A percentile compares a stretch with the other conserved stretches of the same genome.
Conservation (phyloP, 192 early-diverging fungal genomes). For the Nowakowskiella sp. region DNA sequence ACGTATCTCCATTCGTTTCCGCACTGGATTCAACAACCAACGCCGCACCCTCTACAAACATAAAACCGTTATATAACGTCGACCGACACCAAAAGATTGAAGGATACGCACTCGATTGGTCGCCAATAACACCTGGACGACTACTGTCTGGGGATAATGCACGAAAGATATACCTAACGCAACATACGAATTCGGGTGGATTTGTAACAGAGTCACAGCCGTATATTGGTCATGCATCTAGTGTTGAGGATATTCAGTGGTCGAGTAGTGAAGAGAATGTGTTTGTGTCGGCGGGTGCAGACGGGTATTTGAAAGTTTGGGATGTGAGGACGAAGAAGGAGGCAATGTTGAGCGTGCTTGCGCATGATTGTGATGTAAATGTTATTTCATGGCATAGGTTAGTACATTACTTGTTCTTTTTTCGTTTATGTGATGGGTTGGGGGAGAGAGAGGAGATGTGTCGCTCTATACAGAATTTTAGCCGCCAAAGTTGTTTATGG, state of each 20-base stretch:
- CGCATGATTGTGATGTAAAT: slow-evolving; percentile 86
- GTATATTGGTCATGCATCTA: slow-evolving; percentile 75
- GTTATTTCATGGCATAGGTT: slow-evolving; percentile 93
- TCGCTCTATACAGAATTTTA: slow-evolving; percentile 7
- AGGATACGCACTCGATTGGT: slow-evolving; percentile 97
- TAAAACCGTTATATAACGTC: slow-evolving; percentile 72
- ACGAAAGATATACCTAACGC: slow-evolving; percentile 76
- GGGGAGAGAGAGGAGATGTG: slow-evolving; percentile 1
- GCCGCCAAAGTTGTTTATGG: slow-evolving; percentile 8
- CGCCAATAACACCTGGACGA: slow-evolving; percentile 39
- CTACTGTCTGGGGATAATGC: slow-evolving; percentile 82
- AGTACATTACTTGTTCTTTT: slow-evolving; percentile 8
- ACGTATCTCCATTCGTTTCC: slow-evolving; percentile 65
- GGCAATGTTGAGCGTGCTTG: slow-evolving; percentile 67
- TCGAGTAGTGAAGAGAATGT: slow-evolving; percentile 80
- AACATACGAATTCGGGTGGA: slow-evolving; percentile 47
- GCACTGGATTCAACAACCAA: slow-evolving; percentile 83
- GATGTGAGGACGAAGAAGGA: slow-evolving; percentile 75
- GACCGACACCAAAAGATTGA: slow-evolving; percentile 75
- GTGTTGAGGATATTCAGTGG: slow-evolving; percentile 97
- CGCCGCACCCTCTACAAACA: slow-evolving; percentile 44
- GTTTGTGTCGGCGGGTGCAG: slow-evolving; percentile 87
- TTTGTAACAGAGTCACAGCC: slow-evolving; percentile 67
- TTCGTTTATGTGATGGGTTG: not conserved
- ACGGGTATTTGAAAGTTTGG: slow-evolving; percentile 92